Percentiles rank a stretch among this genome's conserved stretches.
These are phyloP conservation scores for Pleurotus eryngii DNA, from an alignment of 768 basidiomycete species.

Conservation along the genomic window DNA sequence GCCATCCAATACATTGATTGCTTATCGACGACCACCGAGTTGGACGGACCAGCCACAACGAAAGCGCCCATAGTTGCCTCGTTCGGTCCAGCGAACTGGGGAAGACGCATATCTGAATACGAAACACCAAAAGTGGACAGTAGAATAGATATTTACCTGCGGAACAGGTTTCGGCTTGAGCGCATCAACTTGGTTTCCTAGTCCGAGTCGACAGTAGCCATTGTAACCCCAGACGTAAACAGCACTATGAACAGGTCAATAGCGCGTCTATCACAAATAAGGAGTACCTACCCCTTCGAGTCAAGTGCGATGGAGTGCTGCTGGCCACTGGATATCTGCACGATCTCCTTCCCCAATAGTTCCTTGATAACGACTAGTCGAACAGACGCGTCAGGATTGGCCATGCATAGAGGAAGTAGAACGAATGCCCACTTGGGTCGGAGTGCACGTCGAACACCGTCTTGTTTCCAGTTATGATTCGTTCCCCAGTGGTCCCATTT, in stretches of 20 bases:
- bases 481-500: slow-evolving; percentile 90
- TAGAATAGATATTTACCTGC: slow-evolving; percentile 41
- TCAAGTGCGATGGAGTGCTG: slow-evolving; percentile 87
- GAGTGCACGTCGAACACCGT: slow-evolving; percentile 76
- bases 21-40: slow-evolving; percentile 79
- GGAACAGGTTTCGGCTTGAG: slow-evolving; percentile 82
- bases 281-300: slow-evolving; percentile 56
- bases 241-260: slow-evolving; percentile 37
- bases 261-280: not conserved
- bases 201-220: slow-evolving; percentile 87
- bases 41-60: slow-evolving; percentile 79
- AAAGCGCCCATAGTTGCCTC: slow-evolving; percentile 56
- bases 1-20: slow-evolving; percentile 89
- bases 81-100: slow-evolving; percentile 75
- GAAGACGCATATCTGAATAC: not conserved
- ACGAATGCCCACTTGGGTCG: slow-evolving; percentile 52
- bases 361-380: slow-evolving; percentile 67
- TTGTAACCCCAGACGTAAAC: slow-evolving; percentile 89
- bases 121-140: not conserved
- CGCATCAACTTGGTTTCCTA: slow-evolving; percentile 80
- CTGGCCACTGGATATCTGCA: slow-evolving; percentile 79
- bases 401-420: not conserved
- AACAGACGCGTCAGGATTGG: not conserved
- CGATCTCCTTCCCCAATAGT: slow-evolving; percentile 73
- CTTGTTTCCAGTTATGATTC: slow-evolving; percentile 83